Evolutionary conservation across 202 grass and related monocot species (phyloP), one percentile per base, ranked within the genome.

Genomic region (Eragrostis tef): DNA sequence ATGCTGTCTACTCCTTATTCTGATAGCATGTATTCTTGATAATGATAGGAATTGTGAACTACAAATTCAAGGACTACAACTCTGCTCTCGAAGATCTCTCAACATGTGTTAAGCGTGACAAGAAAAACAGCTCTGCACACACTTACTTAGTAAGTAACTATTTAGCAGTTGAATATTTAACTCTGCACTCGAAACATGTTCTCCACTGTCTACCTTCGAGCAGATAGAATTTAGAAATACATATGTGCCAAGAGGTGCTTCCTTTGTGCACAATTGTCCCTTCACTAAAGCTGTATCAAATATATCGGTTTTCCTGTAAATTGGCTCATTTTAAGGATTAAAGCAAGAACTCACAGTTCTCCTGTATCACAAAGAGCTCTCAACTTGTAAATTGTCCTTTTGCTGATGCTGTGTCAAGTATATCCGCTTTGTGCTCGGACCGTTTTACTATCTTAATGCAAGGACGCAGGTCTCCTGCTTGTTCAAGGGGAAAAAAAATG

Each of bases 21-120:
- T 92, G 75, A 80, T 84, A 54, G 60, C 71, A 70, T 50, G 85
- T 14, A 39, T 75, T 42, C 62, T 82, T 44, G 6, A 47, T 29
- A 75, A 64, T 84, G 69, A 57, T 82, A 98, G 95, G 95, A 82
- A 98, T 98, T 91, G 95, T 98, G 73, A 98, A 90, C 90, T 98
- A 90, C 88, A 98, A 98, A 85, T 98, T 98, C 88, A 98, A 98
- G 86, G 90, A 98, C 77, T 98, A 88, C 67, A 81, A 91, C 87
- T 82, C 92, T 69, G 95, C 95, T 25, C 87, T 90, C 0, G 88
- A 94, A 89, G 95, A 98, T 77, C 92, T 98, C 31, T 87, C 87
- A 81, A 65, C 83, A 83, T 95, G 92, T 80, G 89, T 98, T 49
- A 98, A 98, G 77, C 70, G 70, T 53, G 92, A 94, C 79, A 93